These are phyloP conservation scores for Tuber aestivum DNA, from an alignment of 495 filamentous ascomycete species.

Conservation along the genomic window DNA sequence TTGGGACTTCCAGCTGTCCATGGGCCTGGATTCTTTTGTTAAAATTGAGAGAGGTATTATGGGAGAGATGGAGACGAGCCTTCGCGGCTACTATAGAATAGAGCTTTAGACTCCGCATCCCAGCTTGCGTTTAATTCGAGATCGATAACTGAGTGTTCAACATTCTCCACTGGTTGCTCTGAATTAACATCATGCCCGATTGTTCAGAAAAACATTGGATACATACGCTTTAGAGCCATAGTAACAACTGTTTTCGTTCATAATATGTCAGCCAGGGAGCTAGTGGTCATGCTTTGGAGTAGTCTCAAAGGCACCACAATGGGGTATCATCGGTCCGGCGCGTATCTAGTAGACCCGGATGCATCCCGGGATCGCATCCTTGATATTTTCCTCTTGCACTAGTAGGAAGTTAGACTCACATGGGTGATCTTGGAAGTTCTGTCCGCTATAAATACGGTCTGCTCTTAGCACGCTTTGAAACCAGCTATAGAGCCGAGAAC, in stretches of 20 bases:
- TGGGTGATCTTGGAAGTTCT: constrained; percentile 56
- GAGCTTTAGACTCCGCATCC: constrained; percentile 45
- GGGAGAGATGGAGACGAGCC: constrained; percentile 43
- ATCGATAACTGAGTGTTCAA: constrained; percentile 34
- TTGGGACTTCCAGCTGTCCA: constrained; percentile 42
- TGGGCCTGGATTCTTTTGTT: constrained; percentile 42
- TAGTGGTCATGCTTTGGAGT: background rate
- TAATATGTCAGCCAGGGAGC: background rate
- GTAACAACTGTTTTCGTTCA: constrained; percentile 15
- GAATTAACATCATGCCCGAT: background rate
- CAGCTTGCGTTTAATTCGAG: constrained; percentile 47
- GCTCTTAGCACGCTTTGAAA: constrained; percentile 4
- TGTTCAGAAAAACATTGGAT: background rate
- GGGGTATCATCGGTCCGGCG: background rate
- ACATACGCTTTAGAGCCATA: constrained; percentile 20
- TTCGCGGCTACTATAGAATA: constrained; percentile 44
- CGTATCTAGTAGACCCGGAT: background rate
- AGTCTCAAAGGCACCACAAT: background rate
- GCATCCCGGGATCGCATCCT: background rate
- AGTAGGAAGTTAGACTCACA: constrained; percentile 15
- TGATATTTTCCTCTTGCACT: background rate
- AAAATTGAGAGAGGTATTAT: constrained; percentile 41
- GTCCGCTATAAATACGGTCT: constrained; percentile 40
- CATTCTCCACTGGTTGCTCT: constrained; percentile 27
- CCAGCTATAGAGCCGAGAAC: background rate